Evolutionary conservation across 1,284 basidiomycete species (phyloP), one percentile per base, ranked within the genome.

Genomic region (Takashimella koratensis): DNA sequence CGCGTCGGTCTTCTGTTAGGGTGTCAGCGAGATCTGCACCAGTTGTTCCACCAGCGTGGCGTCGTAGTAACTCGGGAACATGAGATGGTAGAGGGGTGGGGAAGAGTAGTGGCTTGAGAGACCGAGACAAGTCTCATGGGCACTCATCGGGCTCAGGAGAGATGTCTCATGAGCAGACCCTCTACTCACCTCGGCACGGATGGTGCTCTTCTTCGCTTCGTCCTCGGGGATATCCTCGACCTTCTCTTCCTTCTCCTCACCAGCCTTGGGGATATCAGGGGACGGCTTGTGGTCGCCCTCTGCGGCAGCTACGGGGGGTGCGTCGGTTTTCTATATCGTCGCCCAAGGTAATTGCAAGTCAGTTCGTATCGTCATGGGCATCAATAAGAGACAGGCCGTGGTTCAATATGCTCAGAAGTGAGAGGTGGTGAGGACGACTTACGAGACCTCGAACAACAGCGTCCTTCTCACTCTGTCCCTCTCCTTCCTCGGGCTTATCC

Each of bases 1-100:
- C 12, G 27, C 53, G 39, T 54, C 47, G 43, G 48, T 54, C 43
- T 44, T 49, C 53, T 54, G 30, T 4, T 20, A n/a, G 51, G 20
- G 27, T 25, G 8, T 5, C 27, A n/a, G n/a, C n/a, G n/a, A n/a
- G n/a, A n/a, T n/a, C n/a, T n/a, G n/a, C n/a, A n/a, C n/a, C n/a
- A n/a, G n/a, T n/a, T n/a, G n/a, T n/a, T n/a, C n/a, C n/a, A n/a
- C n/a, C n/a, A n/a, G n/a, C n/a, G n/a, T n/a, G n/a, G n/a, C n/a
- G n/a, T n/a, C n/a, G n/a, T n/a, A n/a, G n/a, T n/a, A n/a, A n/a
- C n/a, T n/a, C n/a, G n/a, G n/a, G n/a, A n/a, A n/a, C n/a, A n/a
- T n/a, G n/a, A n/a, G n/a, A n/a, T n/a, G n/a, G n/a, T n/a, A n/a
- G n/a, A n/a, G n/a, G n/a, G n/a, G n/a, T n/a, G n/a, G n/a, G n/a